Evolutionary conservation across 2,329 filamentous ascomycete species (phyloP), one percentile per base, ranked within the genome.

Genomic region (Beauveria medogensis): DNA sequence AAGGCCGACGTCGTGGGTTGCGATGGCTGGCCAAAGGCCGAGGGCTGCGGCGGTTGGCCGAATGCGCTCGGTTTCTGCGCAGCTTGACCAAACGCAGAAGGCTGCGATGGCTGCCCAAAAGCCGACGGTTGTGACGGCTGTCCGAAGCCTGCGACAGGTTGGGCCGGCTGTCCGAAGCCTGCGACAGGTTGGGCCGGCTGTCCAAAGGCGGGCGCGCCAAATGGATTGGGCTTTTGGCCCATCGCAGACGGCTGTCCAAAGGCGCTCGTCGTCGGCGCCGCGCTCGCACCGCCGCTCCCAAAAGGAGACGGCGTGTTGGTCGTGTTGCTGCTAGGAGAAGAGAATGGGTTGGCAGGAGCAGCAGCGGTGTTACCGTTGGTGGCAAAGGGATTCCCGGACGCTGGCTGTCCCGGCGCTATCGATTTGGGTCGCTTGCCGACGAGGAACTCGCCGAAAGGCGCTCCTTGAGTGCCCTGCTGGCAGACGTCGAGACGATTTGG

Each of bases 401-500:
- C 24, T 54, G 57, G 64, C 60, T 68, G 69, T 18, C 59, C 68
- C 65, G 59, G 69, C 40, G 65, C 65, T 8, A 65, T 62, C 22
- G 68, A 66, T 26, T 65, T 66, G 37, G 70, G 63, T 64, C 69
- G 65, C 65, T 69, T 75, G 41, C 76, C 76, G 10, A 75, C 74
- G 0, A 72, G 68, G 63, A 82, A 83, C 53, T 75, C 70, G 51
- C 78, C 77, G 60, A 74, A 77, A 0, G 76, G 75, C 8, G 73
- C 73, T n/a, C 75, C 72, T n/a, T 76, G 72, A 0, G 69, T 77
- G 52, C 74, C 74, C 64, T 78, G 74, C 60, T 79, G 75, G 71
- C 82, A 83, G 22, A 87, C 78, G 65, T 92, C 89, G 57, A 82
- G 76, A 46, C 91, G 82, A 69, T 94, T 95, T 1, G 90, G 90